A percentile compares a stretch with the other conserved stretches of the same genome.
phyloP scores from a whole-genome alignment of 1,139 yeast species.

The Candida frijolesensis region DNA sequence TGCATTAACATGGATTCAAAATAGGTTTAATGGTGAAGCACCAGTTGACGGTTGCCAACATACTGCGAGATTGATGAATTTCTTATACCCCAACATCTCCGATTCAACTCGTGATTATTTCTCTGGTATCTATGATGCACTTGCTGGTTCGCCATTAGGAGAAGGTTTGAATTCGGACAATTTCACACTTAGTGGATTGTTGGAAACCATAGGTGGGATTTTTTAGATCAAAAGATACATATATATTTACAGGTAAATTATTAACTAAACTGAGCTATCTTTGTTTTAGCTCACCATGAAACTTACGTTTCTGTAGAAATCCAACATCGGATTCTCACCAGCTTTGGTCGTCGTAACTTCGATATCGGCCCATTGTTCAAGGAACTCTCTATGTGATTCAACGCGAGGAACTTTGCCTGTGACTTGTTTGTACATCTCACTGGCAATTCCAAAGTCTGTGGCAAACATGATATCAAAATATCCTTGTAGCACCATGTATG shows the following conservation, averaged over 20 bases:
- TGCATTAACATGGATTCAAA: constrained; percentile 29
- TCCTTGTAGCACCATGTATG: constrained; percentile 84
- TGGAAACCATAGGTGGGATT: neutral
- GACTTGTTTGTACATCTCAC: constrained; percentile 63
- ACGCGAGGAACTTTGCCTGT: constrained; percentile 63
- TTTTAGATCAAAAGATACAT: neutral
- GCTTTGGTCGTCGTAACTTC: constrained; percentile 68
- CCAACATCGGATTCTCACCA: constrained; percentile 89
- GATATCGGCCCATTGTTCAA: constrained; percentile 72
- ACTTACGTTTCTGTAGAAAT: constrained; percentile 75
- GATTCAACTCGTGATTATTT: constrained; percentile 1
- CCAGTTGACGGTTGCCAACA: constrained; percentile 32
- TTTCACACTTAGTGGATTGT: neutral
- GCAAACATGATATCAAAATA: constrained; percentile 87
- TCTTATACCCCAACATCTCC: constrained; percentile 22
- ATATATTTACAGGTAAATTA: neutral
- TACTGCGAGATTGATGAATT: constrained; percentile 24
- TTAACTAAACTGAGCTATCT: neutral
- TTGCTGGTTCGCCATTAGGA: neutral
- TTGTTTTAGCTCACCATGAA: constrained; percentile 44
- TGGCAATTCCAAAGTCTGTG: constrained; percentile 68
- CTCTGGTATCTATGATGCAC: neutral
- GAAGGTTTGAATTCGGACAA: constrained; percentile 1
- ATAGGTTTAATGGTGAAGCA: constrained; percentile 21
- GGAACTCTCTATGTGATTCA: constrained; percentile 63